Percentiles rank a stretch among this genome's conserved stretches.
Conservation (phyloP, 129 eudicot genomes). For the Helichrysum umbraculigerum region DNA sequence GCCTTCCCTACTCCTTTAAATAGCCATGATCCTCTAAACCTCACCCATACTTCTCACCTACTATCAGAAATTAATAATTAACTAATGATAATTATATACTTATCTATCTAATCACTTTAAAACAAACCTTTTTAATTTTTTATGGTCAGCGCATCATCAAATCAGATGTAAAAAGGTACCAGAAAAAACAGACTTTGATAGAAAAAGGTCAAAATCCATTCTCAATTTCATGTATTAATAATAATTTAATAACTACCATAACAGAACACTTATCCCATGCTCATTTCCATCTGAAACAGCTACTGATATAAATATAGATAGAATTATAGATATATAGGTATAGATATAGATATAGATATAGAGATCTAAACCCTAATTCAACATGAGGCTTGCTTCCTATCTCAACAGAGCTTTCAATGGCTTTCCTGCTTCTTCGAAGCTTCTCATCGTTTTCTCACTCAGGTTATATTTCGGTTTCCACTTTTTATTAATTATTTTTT, state of each 20-base stretch:
- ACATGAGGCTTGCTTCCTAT: conserved; percentile 51
- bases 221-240: no score
- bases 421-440: conserved; percentile 52
- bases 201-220: not conserved
- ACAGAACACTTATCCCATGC: conserved; percentile 10
- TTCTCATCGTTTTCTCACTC: conserved; percentile 59
- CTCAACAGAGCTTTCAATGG: conserved; percentile 50
- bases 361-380: conserved; percentile 4
- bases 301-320: not conserved
- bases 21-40: no score
- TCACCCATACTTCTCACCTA: no score
- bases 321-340: no score
- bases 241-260: not conserved
- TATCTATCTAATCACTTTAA: no score
- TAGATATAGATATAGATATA: not conserved
- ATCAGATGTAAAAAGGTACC: no score
- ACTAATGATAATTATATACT: no score
- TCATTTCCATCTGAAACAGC: conserved; percentile 11
- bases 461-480: conserved; percentile 38
- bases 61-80: no score
- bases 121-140: no score
- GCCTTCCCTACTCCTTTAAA: no score
- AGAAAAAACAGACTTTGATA: not conserved
- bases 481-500: not conserved
- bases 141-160: no score